Evolutionary conservation across 192 early-diverging fungal genomes (phyloP), one percentile per base, ranked within the genome.

Genomic region (Globomyces pollinis-pini): DNA sequence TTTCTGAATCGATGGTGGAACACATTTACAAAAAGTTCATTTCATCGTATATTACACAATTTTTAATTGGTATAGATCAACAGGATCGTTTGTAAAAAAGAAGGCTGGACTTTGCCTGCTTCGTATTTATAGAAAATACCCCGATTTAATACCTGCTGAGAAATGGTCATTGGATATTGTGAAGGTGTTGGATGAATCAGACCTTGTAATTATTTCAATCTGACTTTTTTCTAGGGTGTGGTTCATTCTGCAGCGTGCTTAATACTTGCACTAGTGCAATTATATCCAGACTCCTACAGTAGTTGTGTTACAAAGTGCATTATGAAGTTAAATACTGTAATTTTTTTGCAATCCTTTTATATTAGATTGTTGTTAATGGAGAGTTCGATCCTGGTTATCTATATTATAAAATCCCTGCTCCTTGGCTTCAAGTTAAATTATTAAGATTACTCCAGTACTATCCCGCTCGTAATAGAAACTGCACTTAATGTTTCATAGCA

Each of bases 381-480:
- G 88, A 91, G 51, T 91, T 79, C 67, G 70, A 84, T 3, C 50
- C 78, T 15, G 93, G 96, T 64, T 93, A 98, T 65, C 75, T 91
- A 20, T 99, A 99, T 73, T 99, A 99, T 74, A 94, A 93, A 69
- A 90, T 99, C 38, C 92, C 96, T 0, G 87, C 86, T 33, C 96
- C 96, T 31, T 99, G 96, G 96, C 77, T 99, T 39, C 96, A 98
- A 71, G 86, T 97, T 63, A 98, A 96, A 65, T 81, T 96, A 16
- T 73, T 99, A 50, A 79, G 93, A 26, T 75, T 99, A 28, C 68
- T 99, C 41, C 96, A 98, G 71, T 96, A 96, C 73, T 99, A 87
- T 71, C 90, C 93, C 21, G 82, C 91, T 15, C 24, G 54, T 35
- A 33, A 64, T 49, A 50, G 52, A 54, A 79, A 73, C 81, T 59